phyloP scores from a whole-genome alignment of 768 basidiomycete genomes.

The Podaxis sp. region DNA sequence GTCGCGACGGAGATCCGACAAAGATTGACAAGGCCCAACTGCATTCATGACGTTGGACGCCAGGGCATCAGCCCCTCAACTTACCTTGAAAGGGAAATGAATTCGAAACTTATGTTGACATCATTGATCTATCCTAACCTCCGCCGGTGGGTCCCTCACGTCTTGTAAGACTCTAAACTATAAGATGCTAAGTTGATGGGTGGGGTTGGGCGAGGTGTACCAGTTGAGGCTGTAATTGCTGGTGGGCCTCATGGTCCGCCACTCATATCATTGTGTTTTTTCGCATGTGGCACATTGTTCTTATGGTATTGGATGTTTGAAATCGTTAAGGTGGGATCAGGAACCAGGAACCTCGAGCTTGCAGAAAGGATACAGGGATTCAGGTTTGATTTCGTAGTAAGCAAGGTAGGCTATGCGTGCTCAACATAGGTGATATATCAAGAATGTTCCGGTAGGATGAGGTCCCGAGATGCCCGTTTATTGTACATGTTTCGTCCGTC shows the following conservation, averaged over 20 bases:
- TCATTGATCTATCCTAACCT: background rate
- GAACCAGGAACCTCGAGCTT: no score
- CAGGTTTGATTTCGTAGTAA: no score
- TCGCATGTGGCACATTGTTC: no score
- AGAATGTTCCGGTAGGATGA: no score
- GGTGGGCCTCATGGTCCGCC: background rate
- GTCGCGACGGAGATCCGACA: background rate
- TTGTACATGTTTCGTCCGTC: no score
- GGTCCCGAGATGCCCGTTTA: no score
- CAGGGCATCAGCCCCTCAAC: background rate
- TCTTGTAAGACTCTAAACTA: no score
- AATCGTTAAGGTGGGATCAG: no score
- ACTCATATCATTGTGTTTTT: background rate
- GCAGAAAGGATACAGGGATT: no score
- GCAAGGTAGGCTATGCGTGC: no score
- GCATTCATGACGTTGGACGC: background rate
- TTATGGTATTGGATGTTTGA: no score
- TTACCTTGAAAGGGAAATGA: background rate
- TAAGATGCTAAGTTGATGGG: background rate
- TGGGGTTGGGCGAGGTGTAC: background rate
- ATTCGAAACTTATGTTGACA: background rate
- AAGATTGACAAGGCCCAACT: background rate
- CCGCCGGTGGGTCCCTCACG: slow-evolving; percentile 2
- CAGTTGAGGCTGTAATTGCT: background rate
- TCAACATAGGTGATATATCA: no score